Conservation (phyloP, 176 grass and related monocot species). For the Avena eriantha region DNA sequence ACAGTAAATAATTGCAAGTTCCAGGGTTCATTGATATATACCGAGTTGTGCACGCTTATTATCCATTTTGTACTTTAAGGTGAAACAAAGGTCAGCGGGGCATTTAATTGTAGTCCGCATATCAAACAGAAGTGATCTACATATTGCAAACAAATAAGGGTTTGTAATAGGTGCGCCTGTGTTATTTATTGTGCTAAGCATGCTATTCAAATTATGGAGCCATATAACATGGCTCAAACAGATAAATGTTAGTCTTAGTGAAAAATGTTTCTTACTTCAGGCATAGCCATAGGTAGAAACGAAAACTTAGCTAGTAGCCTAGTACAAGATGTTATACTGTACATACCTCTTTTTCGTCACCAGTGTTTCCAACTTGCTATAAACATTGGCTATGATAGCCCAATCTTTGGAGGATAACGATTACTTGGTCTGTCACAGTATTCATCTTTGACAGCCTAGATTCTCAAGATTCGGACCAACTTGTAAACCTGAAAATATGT, state of each 20-base stretch:
- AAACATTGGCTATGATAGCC: neutral
- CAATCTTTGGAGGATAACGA: neutral
- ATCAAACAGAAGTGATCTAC: conserved; percentile 19
- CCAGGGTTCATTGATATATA: neutral
- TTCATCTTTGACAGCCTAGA: conserved; percentile 39
- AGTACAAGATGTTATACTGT: neutral
- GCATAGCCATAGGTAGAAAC: neutral
- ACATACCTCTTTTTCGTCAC: conserved; percentile 31
- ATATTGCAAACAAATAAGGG: conserved; percentile 17
- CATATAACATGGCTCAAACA: neutral
- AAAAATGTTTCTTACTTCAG: conserved; percentile 4
- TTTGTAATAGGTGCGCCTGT: neutral
- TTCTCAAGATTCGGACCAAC: conserved; percentile 81
- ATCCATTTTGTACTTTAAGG: neutral
- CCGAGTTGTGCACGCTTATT: neutral
- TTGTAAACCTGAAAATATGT: conserved; percentile 77
- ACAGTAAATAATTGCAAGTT: neutral
- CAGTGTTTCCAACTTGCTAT: neutral
- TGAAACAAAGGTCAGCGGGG: neutral
- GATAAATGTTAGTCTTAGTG: conserved; percentile 6
- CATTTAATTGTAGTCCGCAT: neutral
- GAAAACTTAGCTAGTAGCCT: neutral
- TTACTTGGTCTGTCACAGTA: conserved; percentile 20
- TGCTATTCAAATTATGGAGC: neutral
- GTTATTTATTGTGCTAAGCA: conserved; percentile 13